phyloP scores from a whole-genome alignment of 148 eudicot genomes.

The Persicaria maculosa region DNA sequence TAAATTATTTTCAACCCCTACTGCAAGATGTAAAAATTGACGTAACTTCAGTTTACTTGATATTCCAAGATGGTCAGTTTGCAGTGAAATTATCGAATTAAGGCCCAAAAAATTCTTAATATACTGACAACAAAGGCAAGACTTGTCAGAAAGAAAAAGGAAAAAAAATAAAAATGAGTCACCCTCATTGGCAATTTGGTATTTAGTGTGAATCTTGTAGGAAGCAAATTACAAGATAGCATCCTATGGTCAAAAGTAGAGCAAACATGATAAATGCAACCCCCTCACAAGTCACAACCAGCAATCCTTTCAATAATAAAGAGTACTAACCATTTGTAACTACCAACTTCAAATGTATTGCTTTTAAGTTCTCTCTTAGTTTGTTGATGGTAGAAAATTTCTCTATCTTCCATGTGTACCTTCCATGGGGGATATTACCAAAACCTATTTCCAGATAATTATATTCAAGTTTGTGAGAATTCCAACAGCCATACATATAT shows the following conservation, averaged over 20 bases:
- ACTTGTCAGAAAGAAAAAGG: too few relatives aligned
- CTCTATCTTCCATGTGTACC: constrained; percentile 80
- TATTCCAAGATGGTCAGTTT: background rate
- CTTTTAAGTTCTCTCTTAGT: constrained; percentile 76
- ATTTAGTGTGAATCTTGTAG: background rate
- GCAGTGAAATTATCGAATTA: background rate
- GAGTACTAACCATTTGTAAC: constrained; percentile 77
- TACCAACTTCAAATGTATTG: constrained; percentile 85
- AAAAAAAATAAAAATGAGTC: background rate
- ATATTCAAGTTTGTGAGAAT: background rate
- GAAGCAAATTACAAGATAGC: background rate
- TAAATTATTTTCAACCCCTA: background rate
- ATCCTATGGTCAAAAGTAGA: background rate
- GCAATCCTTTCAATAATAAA: background rate
- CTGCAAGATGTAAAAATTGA: background rate
- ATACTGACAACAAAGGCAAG: too few relatives aligned
- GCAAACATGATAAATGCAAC: background rate
- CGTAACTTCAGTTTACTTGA: background rate
- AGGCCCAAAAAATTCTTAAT: background rate
- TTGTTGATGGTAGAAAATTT: constrained; percentile 77
- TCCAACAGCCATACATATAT: background rate
- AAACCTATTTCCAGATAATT: background rate
- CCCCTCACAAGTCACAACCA: background rate
- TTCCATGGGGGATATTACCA: constrained; percentile 31
- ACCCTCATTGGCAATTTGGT: too few relatives aligned